These are phyloP conservation scores for Larix kaempferi DNA, from an alignment of 75 land plant genomes.

Conservation along the genomic window DNA sequence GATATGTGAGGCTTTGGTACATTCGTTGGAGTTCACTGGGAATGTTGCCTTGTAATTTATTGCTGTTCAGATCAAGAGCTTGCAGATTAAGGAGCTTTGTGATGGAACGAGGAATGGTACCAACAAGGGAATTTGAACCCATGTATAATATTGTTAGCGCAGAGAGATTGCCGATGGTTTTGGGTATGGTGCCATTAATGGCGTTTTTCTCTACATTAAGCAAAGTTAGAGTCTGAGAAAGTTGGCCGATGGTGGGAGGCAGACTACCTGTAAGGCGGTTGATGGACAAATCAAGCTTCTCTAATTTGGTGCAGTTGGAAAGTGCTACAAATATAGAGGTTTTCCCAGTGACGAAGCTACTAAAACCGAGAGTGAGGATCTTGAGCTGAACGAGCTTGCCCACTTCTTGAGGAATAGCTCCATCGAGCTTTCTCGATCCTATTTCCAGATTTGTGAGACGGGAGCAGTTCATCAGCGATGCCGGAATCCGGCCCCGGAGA, in stretches of 20 bases:
- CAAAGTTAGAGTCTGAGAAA: constrained; percentile 22
- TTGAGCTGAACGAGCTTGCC: constrained; percentile 41
- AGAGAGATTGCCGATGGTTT: constrained; percentile 46
- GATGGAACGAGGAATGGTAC: constrained; percentile 47
- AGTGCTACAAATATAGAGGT: constrained; percentile 50
- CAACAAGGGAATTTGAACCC: constrained; percentile 42
- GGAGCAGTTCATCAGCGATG: constrained; percentile 39
- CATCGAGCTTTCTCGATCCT: constrained; percentile 23
- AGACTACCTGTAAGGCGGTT: constrained; percentile 36
- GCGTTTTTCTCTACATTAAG: constrained; percentile 32
- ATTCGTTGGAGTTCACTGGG: constrained; percentile 46
- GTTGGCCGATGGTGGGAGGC: constrained; percentile 46
- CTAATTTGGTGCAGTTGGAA: constrained; percentile 41
- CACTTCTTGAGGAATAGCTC: constrained; percentile 43
- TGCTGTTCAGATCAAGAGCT: constrained; percentile 36
- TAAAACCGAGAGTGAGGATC: constrained; percentile 28
- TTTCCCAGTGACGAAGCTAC: constrained; percentile 34
- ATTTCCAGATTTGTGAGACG: constrained; percentile 28
- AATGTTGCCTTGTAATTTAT: constrained; percentile 53
- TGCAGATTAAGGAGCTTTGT: constrained; percentile 43
- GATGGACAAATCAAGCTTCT: constrained; percentile 19
- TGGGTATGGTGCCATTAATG: constrained; percentile 52
- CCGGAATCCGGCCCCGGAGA: constrained; percentile 52
- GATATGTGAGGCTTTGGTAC: constrained; percentile 29
- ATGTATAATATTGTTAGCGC: constrained; percentile 31